A percentile compares a stretch with the other conserved stretches of the same genome.
Evolutionary conservation across 192 early-diverging fungal species (phyloP).

Genomic region (Jimgerdemannia flammicorona): DNA sequence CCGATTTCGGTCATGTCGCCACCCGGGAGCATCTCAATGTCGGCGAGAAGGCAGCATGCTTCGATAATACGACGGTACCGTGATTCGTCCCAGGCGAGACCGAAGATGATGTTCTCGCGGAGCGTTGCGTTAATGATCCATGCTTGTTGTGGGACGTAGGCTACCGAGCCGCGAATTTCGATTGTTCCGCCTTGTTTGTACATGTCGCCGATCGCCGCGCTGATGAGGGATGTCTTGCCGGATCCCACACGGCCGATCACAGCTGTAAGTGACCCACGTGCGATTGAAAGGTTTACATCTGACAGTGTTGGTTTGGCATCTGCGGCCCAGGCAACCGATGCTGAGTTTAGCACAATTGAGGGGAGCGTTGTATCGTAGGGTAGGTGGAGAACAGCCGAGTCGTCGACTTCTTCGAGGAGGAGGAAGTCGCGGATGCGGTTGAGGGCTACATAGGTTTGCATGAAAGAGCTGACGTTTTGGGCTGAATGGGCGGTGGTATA

Average conservation of each 20-base stretch:
- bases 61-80: conserved; percentile 48
- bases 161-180: background rate
- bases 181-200: conserved; percentile 26
- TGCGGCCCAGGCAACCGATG: conserved; percentile 6
- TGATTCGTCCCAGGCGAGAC: conserved; percentile 49
- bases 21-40: conserved; percentile 49
- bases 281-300: background rate
- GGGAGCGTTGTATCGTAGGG: background rate
- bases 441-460: background rate
- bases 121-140: conserved; percentile 26
- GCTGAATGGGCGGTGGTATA: background rate
- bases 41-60: conserved; percentile 53
- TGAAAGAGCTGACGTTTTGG: background rate
- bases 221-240: conserved; percentile 51
- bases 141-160: conserved; percentile 9
- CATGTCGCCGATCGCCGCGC: conserved; percentile 51
- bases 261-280: conserved; percentile 11
- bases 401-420: background rate
- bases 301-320: conserved; percentile 6
- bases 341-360: background rate
- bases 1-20: conserved; percentile 41
- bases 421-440: background rate
- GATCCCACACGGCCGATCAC: conserved; percentile 49
- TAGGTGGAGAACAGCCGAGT: background rate
- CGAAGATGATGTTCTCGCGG: conserved; percentile 68